A percentile compares a stretch with the other conserved stretches of the same genome.
These are phyloP conservation scores for Xerophyta viscosa DNA, from an alignment of 106 monocot species.

Conservation along the genomic window DNA sequence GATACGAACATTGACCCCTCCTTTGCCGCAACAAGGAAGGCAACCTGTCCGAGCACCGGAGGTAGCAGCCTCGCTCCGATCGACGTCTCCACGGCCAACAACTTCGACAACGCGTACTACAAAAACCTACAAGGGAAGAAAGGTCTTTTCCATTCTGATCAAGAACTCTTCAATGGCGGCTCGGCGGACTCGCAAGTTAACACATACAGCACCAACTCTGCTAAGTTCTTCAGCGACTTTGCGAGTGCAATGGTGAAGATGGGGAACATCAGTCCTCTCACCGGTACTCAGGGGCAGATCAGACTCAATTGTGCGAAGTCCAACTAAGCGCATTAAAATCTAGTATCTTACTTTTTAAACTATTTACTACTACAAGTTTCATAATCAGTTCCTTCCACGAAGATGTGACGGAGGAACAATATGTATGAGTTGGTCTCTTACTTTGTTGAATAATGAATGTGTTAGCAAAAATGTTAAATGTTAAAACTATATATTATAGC, in stretches of 20 bases:
- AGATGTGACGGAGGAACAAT: too few species aligned
- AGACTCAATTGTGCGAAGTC: slow-evolving; percentile 23
- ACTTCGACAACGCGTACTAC: slow-evolving; percentile 36
- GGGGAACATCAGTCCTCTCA: slow-evolving; percentile 25
- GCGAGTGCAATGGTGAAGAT: slow-evolving; percentile 7
- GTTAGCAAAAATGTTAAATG: too few species aligned
- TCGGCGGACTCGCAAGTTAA: slow-evolving; percentile 20
- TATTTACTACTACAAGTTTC: too few species aligned
- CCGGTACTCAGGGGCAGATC: slow-evolving; percentile 22
- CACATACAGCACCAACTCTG: slow-evolving; percentile 11
- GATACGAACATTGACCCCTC: slow-evolving; percentile 35
- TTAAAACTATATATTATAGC: too few species aligned
- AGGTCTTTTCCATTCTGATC: slow-evolving; percentile 41
- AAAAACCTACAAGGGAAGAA: slow-evolving; percentile 20
- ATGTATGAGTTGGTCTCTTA: too few species aligned
- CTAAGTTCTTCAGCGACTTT: slow-evolving; percentile 19
- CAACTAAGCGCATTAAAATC: too few species aligned
- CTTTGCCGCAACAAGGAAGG: slow-evolving; percentile 14
- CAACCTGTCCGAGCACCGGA: slow-evolving; percentile 25
- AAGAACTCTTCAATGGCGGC: slow-evolving; percentile 28
- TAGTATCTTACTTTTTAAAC: too few species aligned
- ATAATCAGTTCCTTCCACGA: too few species aligned
- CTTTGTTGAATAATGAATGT: too few species aligned
- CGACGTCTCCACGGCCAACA: slow-evolving; percentile 14
- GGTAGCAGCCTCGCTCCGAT: slow-evolving; percentile 28